Evolutionary conservation across 2,329 filamentous ascomycete species (phyloP).

Genomic region (Orbilia quercus): DNA sequence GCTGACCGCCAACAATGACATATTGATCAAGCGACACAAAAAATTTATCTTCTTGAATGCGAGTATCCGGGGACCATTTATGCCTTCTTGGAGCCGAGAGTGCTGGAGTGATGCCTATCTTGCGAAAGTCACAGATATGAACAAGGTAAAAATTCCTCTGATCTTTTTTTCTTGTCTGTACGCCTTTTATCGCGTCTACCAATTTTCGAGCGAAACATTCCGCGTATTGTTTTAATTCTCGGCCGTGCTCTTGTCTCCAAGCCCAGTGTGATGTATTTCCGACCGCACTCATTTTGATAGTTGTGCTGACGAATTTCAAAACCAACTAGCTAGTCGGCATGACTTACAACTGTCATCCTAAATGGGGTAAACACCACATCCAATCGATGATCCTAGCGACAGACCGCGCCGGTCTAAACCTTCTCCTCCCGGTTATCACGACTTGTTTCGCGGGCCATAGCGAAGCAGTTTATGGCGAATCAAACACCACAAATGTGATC

Average conservation of each 20-base stretch:
- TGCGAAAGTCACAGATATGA: conserved; percentile 60
- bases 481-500: conserved; percentile 61
- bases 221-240: no score
- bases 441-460: conserved; percentile 60
- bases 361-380: conserved; percentile 58
- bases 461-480: conserved; percentile 61
- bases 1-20: conserved; percentile 54
- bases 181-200: not conserved
- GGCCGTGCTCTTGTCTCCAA: no score
- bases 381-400: conserved; percentile 64
- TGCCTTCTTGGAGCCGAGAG: conserved; percentile 61
- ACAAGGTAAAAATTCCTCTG: conserved; percentile 60
- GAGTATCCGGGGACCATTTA: conserved; percentile 63
- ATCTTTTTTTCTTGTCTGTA: not conserved
- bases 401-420: conserved; percentile 62
- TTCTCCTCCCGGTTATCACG: conserved; percentile 60
- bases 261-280: no score
- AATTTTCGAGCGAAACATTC: not conserved
- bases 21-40: conserved; percentile 62
- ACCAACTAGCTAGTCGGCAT: conserved; percentile 63
- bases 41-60: conserved; percentile 63
- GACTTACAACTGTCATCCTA: conserved; percentile 62
- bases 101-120: conserved; percentile 64
- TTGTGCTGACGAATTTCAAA: no score
- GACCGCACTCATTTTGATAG: no score